A percentile compares a stretch with the other conserved stretches of the same genome.
These are phyloP conservation scores for Candida sanyaensis DNA, from an alignment of 1,139 yeast species.

Conservation along the genomic window DNA sequence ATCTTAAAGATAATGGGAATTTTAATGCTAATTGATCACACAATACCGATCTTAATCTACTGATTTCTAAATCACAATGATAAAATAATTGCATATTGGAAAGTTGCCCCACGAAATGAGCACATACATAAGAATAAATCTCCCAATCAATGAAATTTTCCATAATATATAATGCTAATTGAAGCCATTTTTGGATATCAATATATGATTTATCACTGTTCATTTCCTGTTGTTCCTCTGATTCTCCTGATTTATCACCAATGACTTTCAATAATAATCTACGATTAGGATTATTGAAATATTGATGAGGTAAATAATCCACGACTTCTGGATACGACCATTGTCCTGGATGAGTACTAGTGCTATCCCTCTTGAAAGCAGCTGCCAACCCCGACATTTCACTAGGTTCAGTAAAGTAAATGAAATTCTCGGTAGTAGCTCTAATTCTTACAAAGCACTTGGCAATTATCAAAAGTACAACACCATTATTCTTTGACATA, in stretches of 20 bases:
- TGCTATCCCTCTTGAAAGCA: slow-evolving; percentile 52
- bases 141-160: slow-evolving; percentile 70
- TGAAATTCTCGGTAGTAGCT: slow-evolving; percentile 43
- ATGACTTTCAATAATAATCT: slow-evolving; percentile 13
- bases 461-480: slow-evolving; percentile 48
- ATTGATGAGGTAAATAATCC: slow-evolving; percentile 46
- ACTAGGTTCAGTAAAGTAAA: slow-evolving; percentile 55
- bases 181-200: slow-evolving; percentile 56
- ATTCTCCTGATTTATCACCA: neutral
- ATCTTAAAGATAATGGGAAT: slow-evolving; percentile 43
- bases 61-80: slow-evolving; percentile 45
- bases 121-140: slow-evolving; percentile 63
- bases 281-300: slow-evolving; percentile 34
- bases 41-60: slow-evolving; percentile 47
- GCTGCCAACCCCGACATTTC: slow-evolving; percentile 72
- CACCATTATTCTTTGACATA: slow-evolving; percentile 21
- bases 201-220: slow-evolving; percentile 23
- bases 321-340: slow-evolving; percentile 69
- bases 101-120: slow-evolving; percentile 73
- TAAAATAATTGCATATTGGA: slow-evolving; percentile 60
- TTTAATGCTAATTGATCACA: slow-evolving; percentile 63
- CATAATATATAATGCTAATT: slow-evolving; percentile 50
- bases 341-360: slow-evolving; percentile 20
- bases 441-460: slow-evolving; percentile 60
- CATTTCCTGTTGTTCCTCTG: neutral